Evolutionary conservation across 768 basidiomycete species (phyloP).

Genomic region (Boletus pseudopeckii): DNA sequence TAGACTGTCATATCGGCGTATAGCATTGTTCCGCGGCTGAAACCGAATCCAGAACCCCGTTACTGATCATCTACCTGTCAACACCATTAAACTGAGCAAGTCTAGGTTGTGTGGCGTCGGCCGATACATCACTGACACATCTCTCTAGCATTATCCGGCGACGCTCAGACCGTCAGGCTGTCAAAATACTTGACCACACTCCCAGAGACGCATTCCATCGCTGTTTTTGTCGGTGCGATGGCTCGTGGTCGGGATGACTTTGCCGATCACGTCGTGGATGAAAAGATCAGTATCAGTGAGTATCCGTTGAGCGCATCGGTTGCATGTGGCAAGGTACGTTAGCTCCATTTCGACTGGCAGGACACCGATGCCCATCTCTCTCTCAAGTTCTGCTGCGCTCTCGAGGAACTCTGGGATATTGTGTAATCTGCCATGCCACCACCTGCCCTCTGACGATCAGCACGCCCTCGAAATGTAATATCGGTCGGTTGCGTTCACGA

Average conservation of each 20-base stretch:
- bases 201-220: conserved; percentile 84
- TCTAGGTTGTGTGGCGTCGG: conserved; percentile 15
- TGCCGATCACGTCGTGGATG: conserved; percentile 90
- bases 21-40: conserved; percentile 1
- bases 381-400: conserved; percentile 77
- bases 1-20: conserved; percentile 33
- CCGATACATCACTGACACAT: conserved; percentile 3
- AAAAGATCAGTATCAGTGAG: conserved; percentile 95
- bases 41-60: conserved; percentile 72
- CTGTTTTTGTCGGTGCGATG: conserved; percentile 98
- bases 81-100: conserved; percentile 94
- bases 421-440: conserved; percentile 41
- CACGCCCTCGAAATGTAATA: conserved; percentile 15
- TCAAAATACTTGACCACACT: conserved; percentile 82
- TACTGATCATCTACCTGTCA: conserved; percentile 88
- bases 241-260: conserved; percentile 95
- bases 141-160: conserved; percentile 78
- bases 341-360: background rate
- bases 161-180: conserved; percentile 76
- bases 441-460: background rate
- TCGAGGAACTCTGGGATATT: conserved; percentile 96
- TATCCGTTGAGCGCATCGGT: conserved; percentile 91
- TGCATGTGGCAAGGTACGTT: conserved; percentile 90
- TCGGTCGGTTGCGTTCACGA: conserved; percentile 1
- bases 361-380: conserved; percentile 2